Evolutionary conservation across 257 asterid genomes (phyloP).

Genomic region (Fraxinus americana): DNA sequence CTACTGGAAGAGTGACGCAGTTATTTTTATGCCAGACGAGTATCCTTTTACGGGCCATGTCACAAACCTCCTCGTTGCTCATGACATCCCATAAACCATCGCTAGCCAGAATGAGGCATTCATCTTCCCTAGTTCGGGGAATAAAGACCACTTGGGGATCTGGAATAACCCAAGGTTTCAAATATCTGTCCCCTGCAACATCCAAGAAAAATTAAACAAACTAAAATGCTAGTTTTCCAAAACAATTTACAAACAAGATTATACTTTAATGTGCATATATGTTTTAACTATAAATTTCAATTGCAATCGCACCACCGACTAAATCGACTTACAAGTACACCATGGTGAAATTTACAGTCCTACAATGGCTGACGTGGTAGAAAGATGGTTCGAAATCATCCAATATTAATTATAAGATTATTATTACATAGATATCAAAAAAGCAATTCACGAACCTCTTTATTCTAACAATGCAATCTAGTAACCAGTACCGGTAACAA

Average conservation of each 20-base stretch:
- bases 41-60: slow-evolving; percentile 74
- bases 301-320: too few relatives aligned
- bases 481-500: neutral
- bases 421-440: neutral
- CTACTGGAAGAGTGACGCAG: slow-evolving; percentile 39
- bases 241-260: too few relatives aligned
- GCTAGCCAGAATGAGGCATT: slow-evolving; percentile 83
- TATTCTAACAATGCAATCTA: neutral
- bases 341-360: neutral
- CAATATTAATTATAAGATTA: neutral
- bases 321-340: neutral
- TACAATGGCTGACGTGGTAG: neutral
- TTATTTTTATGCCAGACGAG: slow-evolving; percentile 79
- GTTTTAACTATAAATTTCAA: too few relatives aligned
- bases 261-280: too few relatives aligned
- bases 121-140: slow-evolving; percentile 76
- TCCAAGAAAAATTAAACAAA: slow-evolving; percentile 2
- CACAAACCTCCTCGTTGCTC: slow-evolving; percentile 88
- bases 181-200: slow-evolving; percentile 77
- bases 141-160: slow-evolving; percentile 80
- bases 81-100: slow-evolving; percentile 97
- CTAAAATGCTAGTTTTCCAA: neutral
- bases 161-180: slow-evolving; percentile 90
- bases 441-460: neutral
- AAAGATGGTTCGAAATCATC: neutral